Percentiles rank a stretch among this genome's conserved stretches.
Conservation (phyloP, 805 yeast species). For the Wickerhamomyces silvicola region DNA sequence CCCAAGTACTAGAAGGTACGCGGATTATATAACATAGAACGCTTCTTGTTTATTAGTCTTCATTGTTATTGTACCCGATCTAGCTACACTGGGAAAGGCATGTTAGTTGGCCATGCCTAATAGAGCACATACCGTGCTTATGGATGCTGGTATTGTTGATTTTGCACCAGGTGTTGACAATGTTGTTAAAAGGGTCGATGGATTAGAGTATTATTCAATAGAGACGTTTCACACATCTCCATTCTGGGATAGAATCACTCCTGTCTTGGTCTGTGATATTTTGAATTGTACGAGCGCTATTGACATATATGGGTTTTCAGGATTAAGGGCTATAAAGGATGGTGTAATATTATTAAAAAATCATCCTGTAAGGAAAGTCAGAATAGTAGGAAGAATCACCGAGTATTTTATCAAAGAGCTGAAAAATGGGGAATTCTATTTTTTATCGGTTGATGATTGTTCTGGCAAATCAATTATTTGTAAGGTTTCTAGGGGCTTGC, state of each 20-base stretch:
- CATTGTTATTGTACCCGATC: too few species aligned
- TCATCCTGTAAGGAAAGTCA: constrained; percentile 34
- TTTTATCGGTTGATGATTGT: constrained; percentile 26
- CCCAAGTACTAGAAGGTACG: too few species aligned
- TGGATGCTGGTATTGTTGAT: constrained; percentile 6
- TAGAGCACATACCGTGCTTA: not conserved
- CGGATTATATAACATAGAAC: too few species aligned
- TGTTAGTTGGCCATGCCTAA: not conserved
- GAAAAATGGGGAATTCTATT: constrained; percentile 11
- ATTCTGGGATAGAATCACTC: constrained; percentile 22
- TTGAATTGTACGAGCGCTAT: constrained; percentile 12
- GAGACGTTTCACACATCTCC: constrained; percentile 28
- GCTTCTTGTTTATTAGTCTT: too few species aligned
- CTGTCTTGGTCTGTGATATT: constrained; percentile 28
- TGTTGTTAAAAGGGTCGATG: constrained; percentile 20
- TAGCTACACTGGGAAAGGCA: too few species aligned
- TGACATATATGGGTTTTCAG: constrained; percentile 23
- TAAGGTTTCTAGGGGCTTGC: constrained; percentile 17
- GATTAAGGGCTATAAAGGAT: constrained; percentile 9
- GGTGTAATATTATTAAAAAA: constrained; percentile 30
- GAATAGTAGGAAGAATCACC: constrained; percentile 30
- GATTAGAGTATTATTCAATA: constrained; percentile 28
- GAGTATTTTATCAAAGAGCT: constrained; percentile 22
- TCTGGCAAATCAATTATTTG: constrained; percentile 23
- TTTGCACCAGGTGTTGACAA: constrained; percentile 23